These are phyloP conservation scores for Cicer pinnatifidum DNA, from an alignment of 306 rosid species.

Conservation along the genomic window DNA sequence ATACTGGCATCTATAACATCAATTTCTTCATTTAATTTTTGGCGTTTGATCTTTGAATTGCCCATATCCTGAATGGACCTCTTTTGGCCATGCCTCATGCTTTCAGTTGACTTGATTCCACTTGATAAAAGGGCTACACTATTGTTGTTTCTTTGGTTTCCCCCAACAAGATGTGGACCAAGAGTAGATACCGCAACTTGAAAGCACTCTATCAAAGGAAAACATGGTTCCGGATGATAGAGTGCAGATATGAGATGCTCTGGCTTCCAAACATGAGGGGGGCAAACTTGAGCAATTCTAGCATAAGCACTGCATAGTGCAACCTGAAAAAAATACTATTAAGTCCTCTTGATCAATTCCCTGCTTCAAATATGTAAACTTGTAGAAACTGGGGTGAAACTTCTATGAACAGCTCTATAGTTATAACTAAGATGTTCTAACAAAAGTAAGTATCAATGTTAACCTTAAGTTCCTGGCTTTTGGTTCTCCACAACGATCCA, in stretches of 20 bases:
- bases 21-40: constrained; percentile 60
- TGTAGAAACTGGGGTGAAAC: constrained; percentile 13
- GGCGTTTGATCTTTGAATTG: constrained; percentile 58
- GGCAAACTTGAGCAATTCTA: constrained; percentile 73
- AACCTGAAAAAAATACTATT: constrained; percentile 58
- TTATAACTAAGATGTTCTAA: constrained; percentile 46
- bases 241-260: constrained; percentile 70
- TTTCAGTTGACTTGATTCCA: constrained; percentile 56
- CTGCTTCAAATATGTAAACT: constrained; percentile 42
- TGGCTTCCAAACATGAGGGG: constrained; percentile 89
- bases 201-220: constrained; percentile 76
- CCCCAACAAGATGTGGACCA: constrained; percentile 70
- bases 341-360: constrained; percentile 46
- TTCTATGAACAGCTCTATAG: constrained; percentile 34
- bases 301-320: constrained; percentile 78
- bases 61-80: constrained; percentile 65
- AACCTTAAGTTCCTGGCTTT: constrained; percentile 95
- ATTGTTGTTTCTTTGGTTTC: constrained; percentile 40
- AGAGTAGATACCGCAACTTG: constrained; percentile 71
- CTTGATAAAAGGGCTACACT: constrained; percentile 41
- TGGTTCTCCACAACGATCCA: constrained; percentile 68
- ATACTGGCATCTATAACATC: constrained; percentile 51
- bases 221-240: constrained; percentile 63
- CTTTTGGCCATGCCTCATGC: constrained; percentile 63
- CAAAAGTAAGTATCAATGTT: constrained; percentile 40